A percentile compares a stretch with the other conserved stretches of the same genome.
phyloP scores from a whole-genome alignment of 2,329 filamentous ascomycete species.

The Fusarium foetens region DNA sequence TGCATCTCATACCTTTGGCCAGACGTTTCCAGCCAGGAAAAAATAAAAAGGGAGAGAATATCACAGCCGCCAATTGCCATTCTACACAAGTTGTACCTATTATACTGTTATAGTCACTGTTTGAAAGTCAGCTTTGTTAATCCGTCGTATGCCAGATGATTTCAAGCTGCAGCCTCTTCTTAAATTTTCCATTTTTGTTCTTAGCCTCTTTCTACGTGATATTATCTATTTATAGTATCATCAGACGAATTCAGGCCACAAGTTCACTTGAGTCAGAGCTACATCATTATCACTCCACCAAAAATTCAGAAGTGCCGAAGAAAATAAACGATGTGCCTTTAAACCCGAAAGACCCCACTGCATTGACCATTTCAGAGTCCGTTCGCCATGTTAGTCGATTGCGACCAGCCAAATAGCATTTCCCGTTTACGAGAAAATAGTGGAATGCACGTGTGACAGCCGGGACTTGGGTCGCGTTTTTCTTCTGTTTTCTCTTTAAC shows the following conservation, averaged over 20 bases:
- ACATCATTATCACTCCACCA: background rate
- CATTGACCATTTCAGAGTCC: background rate
- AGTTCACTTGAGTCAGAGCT: background rate
- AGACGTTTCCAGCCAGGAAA: background rate
- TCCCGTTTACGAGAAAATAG: background rate
- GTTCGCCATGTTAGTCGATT: background rate
- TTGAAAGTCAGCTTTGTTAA: background rate
- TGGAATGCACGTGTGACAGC: background rate
- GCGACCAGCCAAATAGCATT: background rate
- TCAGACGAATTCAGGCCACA: background rate
- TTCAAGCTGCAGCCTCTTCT: background rate
- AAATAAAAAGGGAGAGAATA: background rate
- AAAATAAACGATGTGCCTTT: background rate
- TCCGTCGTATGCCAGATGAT: background rate
- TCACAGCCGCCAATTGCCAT: background rate
- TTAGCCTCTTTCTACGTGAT: background rate
- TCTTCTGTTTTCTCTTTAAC: background rate
- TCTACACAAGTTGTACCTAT: background rate
- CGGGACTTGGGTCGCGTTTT: background rate
- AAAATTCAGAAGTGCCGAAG: background rate
- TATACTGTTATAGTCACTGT: background rate
- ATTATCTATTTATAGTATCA: background rate
- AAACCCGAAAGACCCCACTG: background rate
- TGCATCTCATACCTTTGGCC: background rate
- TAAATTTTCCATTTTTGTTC: background rate